A percentile compares a stretch with the other conserved stretches of the same genome.
Evolutionary conservation across 352 stramenopile species (phyloP).

Genomic region (Ophiocytium majus): DNA sequence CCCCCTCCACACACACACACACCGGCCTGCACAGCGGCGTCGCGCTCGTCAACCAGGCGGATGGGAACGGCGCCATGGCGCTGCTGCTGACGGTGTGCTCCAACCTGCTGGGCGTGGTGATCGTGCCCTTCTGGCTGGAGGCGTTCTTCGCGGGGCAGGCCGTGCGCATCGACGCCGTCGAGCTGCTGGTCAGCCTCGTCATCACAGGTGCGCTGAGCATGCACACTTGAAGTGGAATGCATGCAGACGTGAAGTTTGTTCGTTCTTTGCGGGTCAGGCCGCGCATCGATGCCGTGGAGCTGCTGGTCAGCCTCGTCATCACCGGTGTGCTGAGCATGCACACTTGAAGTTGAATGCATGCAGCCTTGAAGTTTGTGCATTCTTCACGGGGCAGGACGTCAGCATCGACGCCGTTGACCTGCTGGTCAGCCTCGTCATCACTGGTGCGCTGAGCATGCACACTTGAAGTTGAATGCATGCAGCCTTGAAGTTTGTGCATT

Average conservation of each 20-base stretch:
- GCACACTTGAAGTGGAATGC: too few species aligned
- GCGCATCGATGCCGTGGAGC: neutral
- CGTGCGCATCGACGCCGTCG: conserved; percentile 37
- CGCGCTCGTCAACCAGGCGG: conserved; percentile 47
- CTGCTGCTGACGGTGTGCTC: conserved; percentile 61
- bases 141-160: conserved; percentile 26
- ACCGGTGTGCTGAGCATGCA: neutral
- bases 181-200: conserved; percentile 33
- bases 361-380: too few species aligned
- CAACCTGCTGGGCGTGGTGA: conserved; percentile 61
- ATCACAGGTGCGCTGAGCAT: conserved; percentile 10
- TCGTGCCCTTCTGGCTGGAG: conserved; percentile 59
- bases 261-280: too few species aligned
- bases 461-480: too few species aligned
- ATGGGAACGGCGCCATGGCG: conserved; percentile 60
- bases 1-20: too few species aligned
- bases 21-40: neutral
- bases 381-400: too few species aligned
- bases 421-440: conserved; percentile 16
- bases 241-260: too few species aligned
- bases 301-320: neutral
- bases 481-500: too few species aligned
- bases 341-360: too few species aligned
- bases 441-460: neutral
- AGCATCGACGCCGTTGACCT: conserved; percentile 11